Base-by-base conservation (phyloP, 2,329 filamentous ascomycete species). In the Arthrocladium fulminans region DNA sequence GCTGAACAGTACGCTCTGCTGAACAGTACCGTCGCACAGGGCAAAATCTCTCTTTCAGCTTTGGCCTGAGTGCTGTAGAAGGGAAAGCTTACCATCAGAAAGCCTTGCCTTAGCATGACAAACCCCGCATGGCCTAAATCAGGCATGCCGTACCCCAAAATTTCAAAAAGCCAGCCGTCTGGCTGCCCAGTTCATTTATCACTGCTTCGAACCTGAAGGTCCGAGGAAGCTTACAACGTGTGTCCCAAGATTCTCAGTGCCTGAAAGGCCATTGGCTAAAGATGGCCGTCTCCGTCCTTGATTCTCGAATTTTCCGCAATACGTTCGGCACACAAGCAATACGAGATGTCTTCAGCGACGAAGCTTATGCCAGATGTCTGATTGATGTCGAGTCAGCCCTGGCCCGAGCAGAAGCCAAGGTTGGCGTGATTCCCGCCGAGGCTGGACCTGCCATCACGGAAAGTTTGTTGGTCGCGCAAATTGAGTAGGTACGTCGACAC, bases 301-400 rank as follows among this genome's bases (percentile, higher is more conserved):
- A 60, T 43, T 61, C 59, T 2, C 51, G 59, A 13, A 50, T 61
- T 7, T 60, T 60, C 37, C 54, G 55, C 27, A 56, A 59, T 19
- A 47, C 44, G 15, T 47, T 61, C 30, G 58, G 58, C 24, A 61
- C 59, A 17, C 50, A 57, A 32, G 54, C 60, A 32, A 60, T 60
- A 13, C 54, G 59, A 15, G 49, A 52, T 23, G 47, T 60, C 38
- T 61, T 61, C 27, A 51, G 52, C 3, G 58, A 61, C 32, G 56
- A 59, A 47, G 55, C 58, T 13, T 61, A 59, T 40, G 48, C 55
- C 6, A 47, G 46, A 24, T 48, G 40, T 12, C 37, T 58, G 32
- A 51, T 59, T 24, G 52, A 58, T 7, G 53, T 54, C 2, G 59
- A 61, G 46, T 48, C 56, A 13, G 59, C 55, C 2, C 48, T 61